Conservation (phyloP, 1,284 basidiomycete species). For the Hortiboletus rubellus region DNA sequence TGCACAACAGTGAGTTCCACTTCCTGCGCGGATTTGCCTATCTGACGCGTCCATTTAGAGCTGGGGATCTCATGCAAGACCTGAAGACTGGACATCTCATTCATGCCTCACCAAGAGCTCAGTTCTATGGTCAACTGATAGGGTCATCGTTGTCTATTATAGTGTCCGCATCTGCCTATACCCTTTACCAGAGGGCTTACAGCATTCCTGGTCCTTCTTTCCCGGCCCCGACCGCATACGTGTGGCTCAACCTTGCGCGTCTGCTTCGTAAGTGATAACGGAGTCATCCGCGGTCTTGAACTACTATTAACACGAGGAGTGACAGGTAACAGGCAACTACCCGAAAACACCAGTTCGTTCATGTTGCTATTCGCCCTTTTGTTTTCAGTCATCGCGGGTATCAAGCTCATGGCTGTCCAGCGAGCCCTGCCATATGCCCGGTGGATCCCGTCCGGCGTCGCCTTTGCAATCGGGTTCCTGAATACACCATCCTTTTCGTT, state of each 20-base stretch:
- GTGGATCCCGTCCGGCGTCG: conserved; percentile 88
- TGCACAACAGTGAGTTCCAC: conserved; percentile 76
- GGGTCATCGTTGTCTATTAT: conserved; percentile 86
- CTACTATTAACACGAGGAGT: conserved; percentile 12
- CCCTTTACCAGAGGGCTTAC: conserved; percentile 86
- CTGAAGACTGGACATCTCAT: conserved; percentile 94
- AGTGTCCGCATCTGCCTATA: conserved; percentile 86
- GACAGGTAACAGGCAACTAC: conserved; percentile 78
- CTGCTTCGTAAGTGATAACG: conserved; percentile 69
- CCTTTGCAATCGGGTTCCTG: conserved; percentile 88
- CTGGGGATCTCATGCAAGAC: conserved; percentile 98
- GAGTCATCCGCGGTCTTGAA: background rate
- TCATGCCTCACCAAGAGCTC: conserved; percentile 81
- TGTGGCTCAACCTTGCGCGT: conserved; percentile 89
- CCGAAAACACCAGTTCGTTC: conserved; percentile 73
- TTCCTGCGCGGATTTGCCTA: background rate
- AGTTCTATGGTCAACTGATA: conserved; percentile 88
- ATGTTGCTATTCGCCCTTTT: conserved; percentile 78
- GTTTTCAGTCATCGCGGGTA: conserved; percentile 65
- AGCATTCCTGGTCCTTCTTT: conserved; percentile 87
- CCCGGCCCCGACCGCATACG: conserved; percentile 91
- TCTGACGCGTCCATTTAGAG: conserved; percentile 46
- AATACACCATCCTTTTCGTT: conserved; percentile 96
- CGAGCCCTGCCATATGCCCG: conserved; percentile 52
- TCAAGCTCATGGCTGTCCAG: conserved; percentile 63